A percentile compares a stretch with the other conserved stretches of the same genome.
Conservation (phyloP, 306 rosid species). For the Quillaja saponaria region DNA sequence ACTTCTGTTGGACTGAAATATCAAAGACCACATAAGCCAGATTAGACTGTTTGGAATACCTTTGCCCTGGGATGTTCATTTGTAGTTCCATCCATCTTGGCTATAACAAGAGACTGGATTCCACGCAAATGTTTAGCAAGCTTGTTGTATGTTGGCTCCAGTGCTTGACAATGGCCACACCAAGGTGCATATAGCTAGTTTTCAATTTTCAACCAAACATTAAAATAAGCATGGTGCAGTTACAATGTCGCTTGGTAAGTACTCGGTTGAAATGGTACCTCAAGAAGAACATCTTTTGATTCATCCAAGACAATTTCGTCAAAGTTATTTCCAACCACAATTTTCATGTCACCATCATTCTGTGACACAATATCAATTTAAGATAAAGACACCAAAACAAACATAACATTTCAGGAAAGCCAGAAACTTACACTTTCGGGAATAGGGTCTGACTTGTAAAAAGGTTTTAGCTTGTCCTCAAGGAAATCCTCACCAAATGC, state of each 20-base stretch:
- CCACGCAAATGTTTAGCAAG: constrained; percentile 81
- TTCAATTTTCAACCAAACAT: constrained; percentile 7
- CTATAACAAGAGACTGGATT: constrained; percentile 82
- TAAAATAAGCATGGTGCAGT: constrained; percentile 25
- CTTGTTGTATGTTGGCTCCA: constrained; percentile 92
- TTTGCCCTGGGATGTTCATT: constrained; percentile 98
- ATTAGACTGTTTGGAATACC: constrained; percentile 50
- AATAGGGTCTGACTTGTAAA: constrained; percentile 85
- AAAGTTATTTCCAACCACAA: constrained; percentile 89
- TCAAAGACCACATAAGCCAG: not conserved
- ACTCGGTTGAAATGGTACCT: constrained; percentile 48
- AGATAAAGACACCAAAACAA: constrained; percentile 24
- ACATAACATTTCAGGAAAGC: no score
- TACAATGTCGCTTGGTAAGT: constrained; percentile 7
- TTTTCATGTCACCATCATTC: constrained; percentile 89
- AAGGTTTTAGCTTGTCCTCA: constrained; percentile 91
- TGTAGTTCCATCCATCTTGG: constrained; percentile 98
- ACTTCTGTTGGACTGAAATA: no score
- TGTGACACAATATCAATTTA: constrained; percentile 28
- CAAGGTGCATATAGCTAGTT: constrained; percentile 95
- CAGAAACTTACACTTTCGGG: constrained; percentile 75
- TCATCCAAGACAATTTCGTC: constrained; percentile 94
- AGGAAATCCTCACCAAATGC: constrained; percentile 83
- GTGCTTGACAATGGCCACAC: constrained; percentile 97
- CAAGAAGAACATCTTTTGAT: constrained; percentile 97